Base-by-base conservation (phyloP, 164 flowering plant genomes). In the Amborella trichopoda region DNA sequence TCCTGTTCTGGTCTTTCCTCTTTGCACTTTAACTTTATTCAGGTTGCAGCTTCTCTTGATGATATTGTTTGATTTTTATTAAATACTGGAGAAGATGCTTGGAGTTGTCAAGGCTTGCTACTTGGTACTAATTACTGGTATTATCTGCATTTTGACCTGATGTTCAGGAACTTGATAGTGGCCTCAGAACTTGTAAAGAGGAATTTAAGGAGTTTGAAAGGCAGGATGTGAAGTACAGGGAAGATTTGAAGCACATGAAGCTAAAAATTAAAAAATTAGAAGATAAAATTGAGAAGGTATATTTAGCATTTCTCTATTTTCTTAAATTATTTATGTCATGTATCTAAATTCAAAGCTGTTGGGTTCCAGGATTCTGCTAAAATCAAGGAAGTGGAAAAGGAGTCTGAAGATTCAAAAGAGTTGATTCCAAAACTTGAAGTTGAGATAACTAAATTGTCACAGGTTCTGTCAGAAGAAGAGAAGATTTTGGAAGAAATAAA, bases 141-240 rank as follows among this genome's bases (percentile, higher is more conserved):
- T n/a, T n/a, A n/a, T n/a, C n/a, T n/a, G n/a, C n/a, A n/a, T n/a
- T n/a, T n/a, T n/a, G n/a, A n/a, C n/a, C n/a, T n/a, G n/a, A n/a
- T 41, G 6, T 32, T 23, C 25, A 87, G 95, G 94, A 87, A 54
- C 76, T 91, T 40, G 82, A 87, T 45, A 66, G 52, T 60, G 65
- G 58, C 6, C 75, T 84, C 20, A 67, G 67, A 51, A 57, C 30
- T 12, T 72, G 79, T 56, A 91, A 82, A 62, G 93, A 87, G 34
- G 77, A 78, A 56, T 87, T 91, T 44, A 87, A 84, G 61, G 94
- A 91, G 48, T 91, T 91, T 69, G 99, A 87, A 64, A 76, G 96
- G 69, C 94, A 80, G 70, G 94, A 91, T 69, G 72, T 86, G 41
- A 84, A 91, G 55, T 61, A 80, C 33, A 64, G 84, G 20, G 96